These are phyloP conservation scores for Vaccinium macrocarpon DNA, from an alignment of 148 eudicot species.

Conservation along the genomic window DNA sequence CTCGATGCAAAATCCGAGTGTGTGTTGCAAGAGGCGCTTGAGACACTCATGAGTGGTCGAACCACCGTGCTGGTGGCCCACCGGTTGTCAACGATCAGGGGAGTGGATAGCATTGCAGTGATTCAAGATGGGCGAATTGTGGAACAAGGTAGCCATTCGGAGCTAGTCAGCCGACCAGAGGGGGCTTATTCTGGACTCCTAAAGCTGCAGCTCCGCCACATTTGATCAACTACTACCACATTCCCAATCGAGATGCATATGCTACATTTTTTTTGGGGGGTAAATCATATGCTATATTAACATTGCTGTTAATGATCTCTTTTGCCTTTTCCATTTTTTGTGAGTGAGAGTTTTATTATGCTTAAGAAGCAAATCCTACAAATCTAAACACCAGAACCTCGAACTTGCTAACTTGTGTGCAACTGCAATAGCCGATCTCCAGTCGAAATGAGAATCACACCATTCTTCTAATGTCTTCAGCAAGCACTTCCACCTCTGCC, in stretches of 20 bases:
- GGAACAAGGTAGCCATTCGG: conserved; percentile 88
- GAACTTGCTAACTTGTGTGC: not conserved
- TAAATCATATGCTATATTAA: too few species aligned
- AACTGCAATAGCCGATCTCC: not conserved
- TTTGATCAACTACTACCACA: conserved; percentile 27
- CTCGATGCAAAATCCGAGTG: conserved; percentile 93
- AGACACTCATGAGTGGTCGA: conserved; percentile 88
- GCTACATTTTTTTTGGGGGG: too few species aligned
- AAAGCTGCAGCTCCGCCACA: conserved; percentile 67
- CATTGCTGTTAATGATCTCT: too few species aligned
- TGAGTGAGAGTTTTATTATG: too few species aligned
- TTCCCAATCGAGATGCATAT: too few species aligned
- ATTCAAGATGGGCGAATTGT: conserved; percentile 90
- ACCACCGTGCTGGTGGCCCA: conserved; percentile 90
- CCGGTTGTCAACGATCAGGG: conserved; percentile 78
- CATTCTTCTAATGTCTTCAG: not conserved
- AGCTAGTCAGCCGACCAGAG: conserved; percentile 67
- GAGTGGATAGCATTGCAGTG: conserved; percentile 78
- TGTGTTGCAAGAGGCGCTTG: conserved; percentile 87
- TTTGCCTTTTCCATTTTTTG: too few species aligned
- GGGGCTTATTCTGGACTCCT: conserved; percentile 88
- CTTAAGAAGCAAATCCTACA: too few species aligned
- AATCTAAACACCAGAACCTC: not conserved
- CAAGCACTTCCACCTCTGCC: not conserved
- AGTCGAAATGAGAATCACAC: not conserved